Evolutionary conservation across 345 rosid species (phyloP), one percentile per base, ranked within the genome.

Genomic region (Ceriops tagal): DNA sequence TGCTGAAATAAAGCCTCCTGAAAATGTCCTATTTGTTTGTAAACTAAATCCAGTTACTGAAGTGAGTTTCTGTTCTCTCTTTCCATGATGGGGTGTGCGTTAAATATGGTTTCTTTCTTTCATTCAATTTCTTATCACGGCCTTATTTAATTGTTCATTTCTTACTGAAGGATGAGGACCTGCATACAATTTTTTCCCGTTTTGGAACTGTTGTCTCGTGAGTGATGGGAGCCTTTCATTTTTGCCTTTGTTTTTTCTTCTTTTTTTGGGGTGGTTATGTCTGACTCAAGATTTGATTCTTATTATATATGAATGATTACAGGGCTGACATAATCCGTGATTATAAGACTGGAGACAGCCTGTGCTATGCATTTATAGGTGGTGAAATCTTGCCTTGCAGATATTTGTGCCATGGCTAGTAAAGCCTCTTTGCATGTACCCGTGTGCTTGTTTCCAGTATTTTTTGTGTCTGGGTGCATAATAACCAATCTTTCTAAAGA

Each of bases 11-110:
- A 90, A 78, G 77, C 98, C 99, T 78, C 99, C 99, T 32, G 98
- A 95, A 6, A 90, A 90, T 72, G 99, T 95, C 67, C 80, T 95
- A 53, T 95, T 95, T 72, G 99, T 95, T 64, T 95, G 99, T 84
- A 95, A 95, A 82, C 76, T 95, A 72, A 95, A 95, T 84, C 98
- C 99, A 11, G 96, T 90, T 62, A 95, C 99, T 52, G 97, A 95
- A 86, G 99, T 91, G 76, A 70, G 90, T 86, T 39, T 53, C 71
- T 79, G 28, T 68, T 76, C 51, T 66, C 46, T 69, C 53, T 15
- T 27, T 68, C 15, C 69, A 21, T 57, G 37, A 30, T 66, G 10
- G 26, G 30, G 10, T 15, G 16, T 24, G 10, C 11, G 24, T 2
- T 67, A 60, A n/a, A 69, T 24, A 21, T 56, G 59, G 16, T 56